Conservation (phyloP, 768 basidiomycete species). For the Lepiota venenata region DNA sequence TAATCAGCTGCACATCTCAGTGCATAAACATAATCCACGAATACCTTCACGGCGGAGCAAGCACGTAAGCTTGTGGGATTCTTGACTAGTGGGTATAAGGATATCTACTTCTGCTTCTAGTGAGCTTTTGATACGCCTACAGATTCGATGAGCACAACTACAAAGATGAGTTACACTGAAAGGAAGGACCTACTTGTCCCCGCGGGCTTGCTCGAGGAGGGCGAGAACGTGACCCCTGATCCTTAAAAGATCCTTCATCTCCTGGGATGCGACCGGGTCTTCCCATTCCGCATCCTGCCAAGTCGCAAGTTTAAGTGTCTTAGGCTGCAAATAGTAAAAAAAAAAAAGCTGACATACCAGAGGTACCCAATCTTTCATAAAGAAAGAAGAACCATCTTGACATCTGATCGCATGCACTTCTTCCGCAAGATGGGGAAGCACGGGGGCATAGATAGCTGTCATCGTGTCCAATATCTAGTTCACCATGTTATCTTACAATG, state of each 20-base stretch:
- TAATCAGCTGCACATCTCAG: not conserved
- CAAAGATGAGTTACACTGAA: not conserved
- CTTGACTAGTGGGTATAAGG: slow-evolving; percentile 39
- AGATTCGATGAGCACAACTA: not conserved
- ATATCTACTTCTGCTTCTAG: slow-evolving; percentile 76
- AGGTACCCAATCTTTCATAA: slow-evolving; percentile 63
- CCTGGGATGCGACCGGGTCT: slow-evolving; percentile 47
- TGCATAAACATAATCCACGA: not conserved
- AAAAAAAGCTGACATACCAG: slow-evolving; percentile 60
- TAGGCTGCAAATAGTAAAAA: not conserved
- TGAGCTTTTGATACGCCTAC: slow-evolving; percentile 69
- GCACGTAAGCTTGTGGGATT: slow-evolving; percentile 22
- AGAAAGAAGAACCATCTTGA: slow-evolving; percentile 53
- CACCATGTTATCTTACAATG: not conserved
- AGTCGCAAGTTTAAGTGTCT: not conserved
- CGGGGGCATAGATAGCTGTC: slow-evolving; percentile 73
- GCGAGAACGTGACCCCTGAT: slow-evolving; percentile 60
- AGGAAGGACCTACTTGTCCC: slow-evolving; percentile 55
- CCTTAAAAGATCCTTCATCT: slow-evolving; percentile 62
- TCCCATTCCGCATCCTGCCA: slow-evolving; percentile 59
- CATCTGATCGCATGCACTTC: slow-evolving; percentile 63
- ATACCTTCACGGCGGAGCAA: slow-evolving; percentile 38
- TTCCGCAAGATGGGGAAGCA: slow-evolving; percentile 88
- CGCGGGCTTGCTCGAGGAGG: slow-evolving; percentile 74
- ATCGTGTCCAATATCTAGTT: slow-evolving; percentile 65